Evolutionary conservation across 2,329 filamentous ascomycete genomes (phyloP), one percentile per base, ranked within the genome.

Genomic region (Cladosporium velox): DNA sequence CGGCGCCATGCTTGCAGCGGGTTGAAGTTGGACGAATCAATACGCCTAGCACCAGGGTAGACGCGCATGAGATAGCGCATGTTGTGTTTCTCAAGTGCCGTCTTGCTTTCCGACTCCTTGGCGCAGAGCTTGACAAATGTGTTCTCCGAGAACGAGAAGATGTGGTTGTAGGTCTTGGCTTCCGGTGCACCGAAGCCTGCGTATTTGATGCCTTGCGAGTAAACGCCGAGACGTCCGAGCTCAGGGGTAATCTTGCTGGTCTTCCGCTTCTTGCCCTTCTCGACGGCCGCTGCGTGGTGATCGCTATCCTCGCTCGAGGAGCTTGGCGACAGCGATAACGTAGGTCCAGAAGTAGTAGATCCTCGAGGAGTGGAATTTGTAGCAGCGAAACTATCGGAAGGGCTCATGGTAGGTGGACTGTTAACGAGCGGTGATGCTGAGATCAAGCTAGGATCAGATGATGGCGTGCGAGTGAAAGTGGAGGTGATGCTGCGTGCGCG

Each of bases 1-100:
- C 92, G 89, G 61, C 94, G 89, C 95, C 95, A 99, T 76, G 95
- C 96, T 68, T 90, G 89, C 69, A 97, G 86, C 0, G 95, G 95
- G 73, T 97, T 93, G 74, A 97, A 98, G 79, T 99, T 99, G 72
- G 90, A 92, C 0, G 95, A 98, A 38, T 87, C 88, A 65, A 98
- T 84, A 32, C 95, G 90, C 72, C 88, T 89, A 44, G 87, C 89
- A 64, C 92, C 91, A 7, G 95, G 95, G 75, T 99, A 99, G 11
- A 98, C 93, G 52, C 95, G 90, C 87, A 97, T 97, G 74, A 97
- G 82, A 76, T 93, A 91, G 49, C 89, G 88, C 84, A 92, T 90
- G 77, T 99, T 99, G 83, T 99, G 95, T 67, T 91, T 89, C 72
- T 94, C 90, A 30, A 98, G 85, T 3, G 90, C 84, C 68, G 87